Conservation (phyloP, 2,329 filamentous ascomycete genomes). For the Pseudohalonectria lignicola region DNA sequence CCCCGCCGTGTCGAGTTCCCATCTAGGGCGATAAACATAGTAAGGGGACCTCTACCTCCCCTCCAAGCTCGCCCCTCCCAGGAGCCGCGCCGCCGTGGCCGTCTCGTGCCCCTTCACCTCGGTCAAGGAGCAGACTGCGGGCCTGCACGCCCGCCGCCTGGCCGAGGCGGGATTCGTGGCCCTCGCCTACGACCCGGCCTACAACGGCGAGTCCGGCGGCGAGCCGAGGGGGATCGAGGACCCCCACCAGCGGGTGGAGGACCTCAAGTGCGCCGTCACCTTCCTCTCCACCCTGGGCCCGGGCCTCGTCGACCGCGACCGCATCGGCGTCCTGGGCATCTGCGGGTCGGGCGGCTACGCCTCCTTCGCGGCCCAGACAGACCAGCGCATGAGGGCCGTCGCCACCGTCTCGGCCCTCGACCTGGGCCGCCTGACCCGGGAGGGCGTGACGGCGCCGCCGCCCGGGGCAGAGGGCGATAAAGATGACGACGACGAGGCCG, state of each 20-base stretch:
- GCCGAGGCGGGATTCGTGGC: slow-evolving; percentile 18
- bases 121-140: slow-evolving; percentile 26
- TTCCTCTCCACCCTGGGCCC: slow-evolving; percentile 16
- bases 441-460: background rate
- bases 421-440: slow-evolving; percentile 17
- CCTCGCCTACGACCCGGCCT: slow-evolving; percentile 24
- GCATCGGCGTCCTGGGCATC: slow-evolving; percentile 26
- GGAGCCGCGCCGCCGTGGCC: slow-evolving; percentile 11
- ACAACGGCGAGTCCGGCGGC: slow-evolving; percentile 24
- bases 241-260: slow-evolving; percentile 23
- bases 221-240: slow-evolving; percentile 24
- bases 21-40: background rate
- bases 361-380: slow-evolving; percentile 20
- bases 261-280: slow-evolving; percentile 21
- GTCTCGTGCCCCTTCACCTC: slow-evolving; percentile 18
- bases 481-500: no score
- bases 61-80: background rate
- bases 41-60: slow-evolving; percentile 1
- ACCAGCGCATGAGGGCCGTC: slow-evolving; percentile 25
- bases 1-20: background rate
- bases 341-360: slow-evolving; percentile 25
- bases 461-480: no score
- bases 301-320: slow-evolving; percentile 16
- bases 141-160: slow-evolving; percentile 18
- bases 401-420: slow-evolving; percentile 19